Percentiles rank a stretch among this genome's conserved stretches.
These are phyloP conservation scores for Coemansia sp. DNA, from an alignment of 192 early-diverging fungal species.

Conservation along the genomic window DNA sequence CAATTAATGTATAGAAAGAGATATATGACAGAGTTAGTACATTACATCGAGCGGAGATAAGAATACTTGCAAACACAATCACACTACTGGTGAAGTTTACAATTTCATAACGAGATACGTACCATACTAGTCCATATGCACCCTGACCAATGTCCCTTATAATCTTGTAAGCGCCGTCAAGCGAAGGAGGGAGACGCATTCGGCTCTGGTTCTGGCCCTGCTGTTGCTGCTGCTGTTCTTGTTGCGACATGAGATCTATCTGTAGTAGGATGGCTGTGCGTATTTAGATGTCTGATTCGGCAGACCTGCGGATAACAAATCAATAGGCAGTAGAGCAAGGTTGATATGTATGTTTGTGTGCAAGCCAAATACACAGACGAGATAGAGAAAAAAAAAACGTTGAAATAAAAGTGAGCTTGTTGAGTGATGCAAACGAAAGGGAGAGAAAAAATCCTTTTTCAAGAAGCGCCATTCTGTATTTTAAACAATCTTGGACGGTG, in stretches of 20 bases:
- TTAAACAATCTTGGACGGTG: too few species aligned
- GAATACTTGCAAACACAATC: neutral
- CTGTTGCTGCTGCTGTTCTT: slow-evolving; percentile 15
- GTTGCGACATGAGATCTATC: slow-evolving; percentile 25
- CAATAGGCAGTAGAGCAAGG: neutral
- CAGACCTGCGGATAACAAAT: neutral
- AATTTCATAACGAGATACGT: slow-evolving; percentile 10
- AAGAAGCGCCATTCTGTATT: too few species aligned
- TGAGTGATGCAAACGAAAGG: neutral
- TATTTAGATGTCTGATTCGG: neutral
- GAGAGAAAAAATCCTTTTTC: neutral
- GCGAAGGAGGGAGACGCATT: slow-evolving; percentile 57
- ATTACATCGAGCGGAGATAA: neutral
- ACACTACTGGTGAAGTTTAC: neutral
- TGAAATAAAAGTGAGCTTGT: neutral
- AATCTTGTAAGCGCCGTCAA: slow-evolving; percentile 64
- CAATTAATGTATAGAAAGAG: neutral
- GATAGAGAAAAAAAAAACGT: too few species aligned
- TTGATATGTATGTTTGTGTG: too few species aligned
- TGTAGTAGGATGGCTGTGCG: neutral
- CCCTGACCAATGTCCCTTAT: slow-evolving; percentile 85
- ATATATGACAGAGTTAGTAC: neutral
- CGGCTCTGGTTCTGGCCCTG: slow-evolving; percentile 23
- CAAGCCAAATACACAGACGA: too few species aligned
- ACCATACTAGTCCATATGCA: slow-evolving; percentile 87